Evolutionary conservation across 805 yeast species (phyloP), one percentile per base, ranked within the genome.

Genomic region (Metschnikowia cerradonensis): DNA sequence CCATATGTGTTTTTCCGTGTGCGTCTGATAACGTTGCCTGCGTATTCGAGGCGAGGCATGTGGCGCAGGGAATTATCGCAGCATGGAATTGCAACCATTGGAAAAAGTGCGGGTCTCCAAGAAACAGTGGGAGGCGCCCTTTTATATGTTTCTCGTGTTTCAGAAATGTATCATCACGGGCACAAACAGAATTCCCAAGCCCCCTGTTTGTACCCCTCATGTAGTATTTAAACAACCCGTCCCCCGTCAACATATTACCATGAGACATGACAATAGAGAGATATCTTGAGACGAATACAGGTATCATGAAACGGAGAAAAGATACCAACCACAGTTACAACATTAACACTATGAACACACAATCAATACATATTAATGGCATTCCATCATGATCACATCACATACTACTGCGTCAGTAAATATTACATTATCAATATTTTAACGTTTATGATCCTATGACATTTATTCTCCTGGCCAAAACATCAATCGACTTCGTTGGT

Each of bases 21-120:
- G 30, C 30, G 30, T 26, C 30, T 26, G 30, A 26, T 26, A 3
- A 26, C 30, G 30, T 26, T 8, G 30, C 11, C 11, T 26, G 13
- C 30, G 30, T 11, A 10, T n/a, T 13, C 26, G 26, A 39, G 19
- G 32, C 31, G 31, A n/a, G 19, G 41, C 41, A 23, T 39, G 41
- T 37, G 38, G 38, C 38, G 40, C 26, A 19, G 15, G 41, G 14
- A 17, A 23, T 17, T 20, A 15, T 23, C 30, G 41, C 41, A n/a
- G n/a, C 43, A 40, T 40, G 43, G 22, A 23, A 26, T 42, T 42
- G 45, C 45, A 42, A 42, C 45, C 45, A 42, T 20, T 42, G 11
- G 22, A 42, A 32, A 19, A n/a, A 22, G 31, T 42, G 45, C 45
- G 45, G 26, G 17, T 31, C 14, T 26, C 10, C 7, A 15, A n/a